Percentiles rank a stretch among this genome's conserved stretches.
phyloP scores from a whole-genome alignment of 345 rosid species.

The Cardiospermum halicacabum region DNA sequence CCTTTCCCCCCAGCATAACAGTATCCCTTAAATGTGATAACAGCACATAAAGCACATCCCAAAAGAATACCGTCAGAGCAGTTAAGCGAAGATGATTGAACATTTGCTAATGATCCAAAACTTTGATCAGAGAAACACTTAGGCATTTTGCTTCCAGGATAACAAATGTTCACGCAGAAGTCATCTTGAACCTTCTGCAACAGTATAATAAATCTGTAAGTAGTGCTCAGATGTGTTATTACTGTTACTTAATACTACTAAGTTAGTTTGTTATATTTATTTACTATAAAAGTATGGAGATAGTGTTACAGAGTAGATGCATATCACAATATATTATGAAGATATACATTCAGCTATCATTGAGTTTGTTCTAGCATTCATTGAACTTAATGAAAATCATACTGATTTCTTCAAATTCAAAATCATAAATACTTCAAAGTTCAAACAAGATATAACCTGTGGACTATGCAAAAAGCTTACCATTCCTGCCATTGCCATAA shows the following conservation, averaged over 20 bases:
- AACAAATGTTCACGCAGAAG: not conserved
- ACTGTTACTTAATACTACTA: too few relatives aligned
- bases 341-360: too few relatives aligned
- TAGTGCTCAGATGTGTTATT: too few relatives aligned
- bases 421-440: not conserved
- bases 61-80: not conserved
- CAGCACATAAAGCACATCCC: not conserved
- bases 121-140: not conserved
- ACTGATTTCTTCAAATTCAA: too few relatives aligned
- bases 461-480: not conserved
- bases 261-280: too few relatives aligned
- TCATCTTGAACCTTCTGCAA: not conserved
- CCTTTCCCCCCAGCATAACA: not conserved
- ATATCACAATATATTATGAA: too few relatives aligned
- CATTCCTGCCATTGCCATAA: not conserved
- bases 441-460: not conserved
- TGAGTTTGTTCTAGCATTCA: too few relatives aligned
- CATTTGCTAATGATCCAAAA: not conserved
- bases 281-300: too few relatives aligned
- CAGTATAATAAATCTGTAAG: not conserved
- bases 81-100: not conserved
- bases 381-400: too few relatives aligned
- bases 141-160: constrained; percentile 9
- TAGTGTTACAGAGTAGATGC: too few relatives aligned
- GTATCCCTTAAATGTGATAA: not conserved